Evolutionary conservation across 768 basidiomycete species (phyloP).

Genomic region (Daedaleopsis sinensis): DNA sequence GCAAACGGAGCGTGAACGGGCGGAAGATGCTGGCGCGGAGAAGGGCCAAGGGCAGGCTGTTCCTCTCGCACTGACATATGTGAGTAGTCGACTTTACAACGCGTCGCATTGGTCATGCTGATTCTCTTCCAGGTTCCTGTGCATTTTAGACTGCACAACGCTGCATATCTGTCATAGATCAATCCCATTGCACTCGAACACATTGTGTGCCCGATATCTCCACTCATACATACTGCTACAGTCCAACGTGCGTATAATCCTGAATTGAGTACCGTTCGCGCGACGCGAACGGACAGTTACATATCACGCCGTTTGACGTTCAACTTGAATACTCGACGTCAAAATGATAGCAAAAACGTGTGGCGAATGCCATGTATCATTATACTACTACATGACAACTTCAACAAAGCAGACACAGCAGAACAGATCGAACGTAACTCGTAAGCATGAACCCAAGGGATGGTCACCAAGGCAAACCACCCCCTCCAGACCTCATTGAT

Average conservation of each 20-base stretch:
- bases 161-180: not conserved
- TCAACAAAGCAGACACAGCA: not conserved
- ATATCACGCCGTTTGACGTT: not conserved
- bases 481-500: not conserved
- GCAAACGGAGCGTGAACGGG: conserved; percentile 69
- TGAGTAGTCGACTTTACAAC: not conserved
- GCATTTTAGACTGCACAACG: not conserved
- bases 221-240: conserved; percentile 1
- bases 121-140: not conserved
- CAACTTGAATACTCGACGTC: not conserved
- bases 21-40: conserved; percentile 74
- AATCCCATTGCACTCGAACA: not conserved
- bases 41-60: conserved; percentile 74
- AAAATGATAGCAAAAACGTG: not conserved
- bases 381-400: no score
- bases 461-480: not conserved
- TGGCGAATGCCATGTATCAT: not conserved
- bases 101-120: not conserved
- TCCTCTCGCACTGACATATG: conserved; percentile 68
- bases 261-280: no score
- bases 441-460: not conserved
- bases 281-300: no score
- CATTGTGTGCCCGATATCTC: not conserved
- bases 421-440: not conserved
- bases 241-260: no score